Base-by-base conservation (phyloP, 176 grass and related monocot genomes). In the Bothriochloa decipiens region DNA sequence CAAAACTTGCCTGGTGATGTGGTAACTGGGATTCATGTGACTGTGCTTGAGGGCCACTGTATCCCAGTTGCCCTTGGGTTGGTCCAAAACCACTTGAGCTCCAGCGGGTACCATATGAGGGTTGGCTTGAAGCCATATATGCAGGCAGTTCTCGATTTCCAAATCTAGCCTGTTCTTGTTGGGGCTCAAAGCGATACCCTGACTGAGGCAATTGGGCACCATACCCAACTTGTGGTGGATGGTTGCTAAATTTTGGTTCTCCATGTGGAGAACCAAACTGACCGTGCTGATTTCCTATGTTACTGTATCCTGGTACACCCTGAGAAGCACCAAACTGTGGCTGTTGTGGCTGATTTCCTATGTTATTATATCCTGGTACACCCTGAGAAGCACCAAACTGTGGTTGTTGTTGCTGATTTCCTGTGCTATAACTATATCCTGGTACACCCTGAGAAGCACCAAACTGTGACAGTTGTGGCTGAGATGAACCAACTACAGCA, bases 171-270 rank as follows among this genome's bases (percentile, higher is more conserved):
- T 80, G 75, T 11, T 75, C 65, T 65, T 35, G 58, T 22, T 70
- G 77, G 81, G 49, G 33, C 23, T 32, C 76, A 69, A 61, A 80
- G 40, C 39, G 58, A 65, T 55, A 35, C 73, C 81, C 39, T 22
- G 49, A 65, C 47, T 85, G 72, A 89, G 32, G 39, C 45, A 75
- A 70, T 33, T 69, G 72, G 45, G 76, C 35, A 74, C 67, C 77
- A 70, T 85, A 89, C 25, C 75, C 65, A 20, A 28, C 36, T 17
- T 63, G 70, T 43, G 27, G 68, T 67, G 37, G 22, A 16, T 70
- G 40, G 50, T 58, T 65, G n/a, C 65, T 42, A 83, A 18, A 47
- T 15, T 75, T 75, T 41, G 26, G n/a, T 76, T 46, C 63, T 18
- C 14, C 68, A 49, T 79, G 68, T 40, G 68, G 57, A 25, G 27